Evolutionary conservation across 2,329 filamentous ascomycete species (phyloP).

Genomic region (Cladosporium sphaerospermum): DNA sequence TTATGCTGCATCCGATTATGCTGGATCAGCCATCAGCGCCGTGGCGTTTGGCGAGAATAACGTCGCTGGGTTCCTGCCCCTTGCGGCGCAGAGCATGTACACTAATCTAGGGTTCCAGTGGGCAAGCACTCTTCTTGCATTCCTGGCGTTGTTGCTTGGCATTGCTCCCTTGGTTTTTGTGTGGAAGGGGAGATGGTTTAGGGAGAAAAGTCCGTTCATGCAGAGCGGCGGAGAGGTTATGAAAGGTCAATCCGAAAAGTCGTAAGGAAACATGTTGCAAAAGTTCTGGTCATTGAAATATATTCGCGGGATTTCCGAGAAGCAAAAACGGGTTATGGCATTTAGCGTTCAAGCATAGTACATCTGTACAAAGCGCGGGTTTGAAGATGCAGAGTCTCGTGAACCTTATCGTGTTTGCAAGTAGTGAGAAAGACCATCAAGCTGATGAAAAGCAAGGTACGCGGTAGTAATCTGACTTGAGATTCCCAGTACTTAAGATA

Average conservation of each 20-base stretch:
- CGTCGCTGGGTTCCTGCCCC: conserved; percentile 43
- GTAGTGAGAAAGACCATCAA: too few species aligned
- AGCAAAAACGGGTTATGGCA: too few species aligned
- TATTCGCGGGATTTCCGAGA: too few species aligned
- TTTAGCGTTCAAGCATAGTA: too few species aligned
- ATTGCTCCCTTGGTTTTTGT: conserved; percentile 41
- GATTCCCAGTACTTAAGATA: background rate
- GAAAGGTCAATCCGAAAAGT: background rate
- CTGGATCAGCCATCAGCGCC: conserved; percentile 44
- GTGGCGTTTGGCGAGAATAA: conserved; percentile 46
- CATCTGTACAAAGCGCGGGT: too few species aligned
- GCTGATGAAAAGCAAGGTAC: too few species aligned
- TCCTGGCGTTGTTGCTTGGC: conserved; percentile 39
- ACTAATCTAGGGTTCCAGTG: conserved; percentile 42
- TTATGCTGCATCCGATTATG: conserved; percentile 41
- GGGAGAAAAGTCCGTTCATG: conserved; percentile 32
- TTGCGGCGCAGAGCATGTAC: conserved; percentile 45
- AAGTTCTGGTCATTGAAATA: too few species aligned
- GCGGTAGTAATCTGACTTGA: too few species aligned
- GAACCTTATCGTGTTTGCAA: too few species aligned
- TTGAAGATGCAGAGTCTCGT: too few species aligned
- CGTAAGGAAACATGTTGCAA: background rate
- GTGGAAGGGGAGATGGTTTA: conserved; percentile 27
- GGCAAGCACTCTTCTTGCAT: conserved; percentile 44
- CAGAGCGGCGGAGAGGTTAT: conserved; percentile 9